phyloP scores from a whole-genome alignment of 495 filamentous ascomycete genomes.

The Penicillium goetzii region DNA sequence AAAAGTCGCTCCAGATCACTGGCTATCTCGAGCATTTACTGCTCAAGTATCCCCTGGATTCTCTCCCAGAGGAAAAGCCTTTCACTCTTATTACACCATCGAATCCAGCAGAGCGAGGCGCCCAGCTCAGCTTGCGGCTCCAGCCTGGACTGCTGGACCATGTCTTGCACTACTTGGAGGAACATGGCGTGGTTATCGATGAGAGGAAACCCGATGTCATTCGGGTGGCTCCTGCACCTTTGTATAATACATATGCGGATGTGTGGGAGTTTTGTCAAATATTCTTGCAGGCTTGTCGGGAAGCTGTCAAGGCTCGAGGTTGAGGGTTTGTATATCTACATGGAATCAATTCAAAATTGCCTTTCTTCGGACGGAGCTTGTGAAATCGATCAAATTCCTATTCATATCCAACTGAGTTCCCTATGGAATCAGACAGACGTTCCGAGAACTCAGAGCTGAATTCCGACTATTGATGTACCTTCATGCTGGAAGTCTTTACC shows the following conservation, averaged over 20 bases:
- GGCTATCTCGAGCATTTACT: constrained; percentile 78
- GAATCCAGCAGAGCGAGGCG: constrained; percentile 72
- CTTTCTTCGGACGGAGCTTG: too few species aligned
- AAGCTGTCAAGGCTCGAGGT: constrained; percentile 33
- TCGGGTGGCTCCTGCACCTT: constrained; percentile 84
- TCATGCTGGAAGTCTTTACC: too few species aligned
- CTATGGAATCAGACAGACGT: too few species aligned
- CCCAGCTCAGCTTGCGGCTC: constrained; percentile 82
- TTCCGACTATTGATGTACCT: too few species aligned
- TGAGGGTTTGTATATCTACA: constrained; percentile 6
- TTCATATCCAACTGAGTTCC: too few species aligned
- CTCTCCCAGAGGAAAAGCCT: constrained; percentile 44
- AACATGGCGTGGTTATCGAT: constrained; percentile 77
- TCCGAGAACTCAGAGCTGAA: too few species aligned
- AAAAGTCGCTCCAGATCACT: constrained; percentile 77
- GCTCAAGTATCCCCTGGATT: constrained; percentile 42
- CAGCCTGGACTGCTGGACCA: constrained; percentile 65
- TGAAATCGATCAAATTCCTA: too few species aligned
- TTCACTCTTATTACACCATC: constrained; percentile 83
- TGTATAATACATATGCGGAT: constrained; percentile 86
- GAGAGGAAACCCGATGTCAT: constrained; percentile 90
- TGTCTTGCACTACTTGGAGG: constrained; percentile 70
- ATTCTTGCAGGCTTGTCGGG: constrained; percentile 43
- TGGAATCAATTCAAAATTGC: neutral
- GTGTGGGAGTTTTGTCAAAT: constrained; percentile 74